Conservation (phyloP, 768 basidiomycete species). For the Boletus coccyginus region DNA sequence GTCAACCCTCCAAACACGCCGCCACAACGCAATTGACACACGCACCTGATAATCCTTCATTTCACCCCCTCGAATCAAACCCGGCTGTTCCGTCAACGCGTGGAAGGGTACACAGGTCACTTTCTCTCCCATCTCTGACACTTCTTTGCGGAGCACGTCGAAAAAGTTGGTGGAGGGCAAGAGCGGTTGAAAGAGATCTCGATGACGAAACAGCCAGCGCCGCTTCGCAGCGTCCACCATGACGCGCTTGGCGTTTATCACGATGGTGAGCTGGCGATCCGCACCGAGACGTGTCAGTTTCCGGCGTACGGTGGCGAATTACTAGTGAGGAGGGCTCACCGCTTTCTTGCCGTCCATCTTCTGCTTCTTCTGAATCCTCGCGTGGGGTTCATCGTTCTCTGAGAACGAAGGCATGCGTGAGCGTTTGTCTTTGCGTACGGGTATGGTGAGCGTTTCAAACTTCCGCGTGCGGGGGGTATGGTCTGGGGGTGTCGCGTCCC, state of each 20-base stretch:
- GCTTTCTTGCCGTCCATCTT: constrained; percentile 40
- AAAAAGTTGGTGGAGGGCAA: constrained; percentile 44
- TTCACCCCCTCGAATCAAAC: constrained; percentile 48
- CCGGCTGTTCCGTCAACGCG: constrained; percentile 45
- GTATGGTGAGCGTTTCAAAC: constrained; percentile 9
- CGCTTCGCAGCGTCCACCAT: constrained; percentile 41
- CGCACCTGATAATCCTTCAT: constrained; percentile 73
- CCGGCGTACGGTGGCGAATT: not conserved
- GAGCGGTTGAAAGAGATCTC: constrained; percentile 44
- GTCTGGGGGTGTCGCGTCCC: constrained; percentile 25
- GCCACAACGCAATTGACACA: constrained; percentile 3
- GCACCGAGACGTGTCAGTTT: not conserved
- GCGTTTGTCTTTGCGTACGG: constrained; percentile 19
- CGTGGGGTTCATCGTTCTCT: not conserved
- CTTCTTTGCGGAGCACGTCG: constrained; percentile 32
- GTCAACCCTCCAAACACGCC: not conserved
- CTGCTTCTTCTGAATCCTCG: constrained; percentile 24
- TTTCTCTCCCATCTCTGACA: constrained; percentile 27
- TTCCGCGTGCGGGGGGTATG: not conserved
- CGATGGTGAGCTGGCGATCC: constrained; percentile 39
- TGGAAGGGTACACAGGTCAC: constrained; percentile 36
- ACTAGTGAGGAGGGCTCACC: constrained; percentile 23
- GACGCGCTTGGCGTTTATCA: constrained; percentile 36
- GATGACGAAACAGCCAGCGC: constrained; percentile 46
- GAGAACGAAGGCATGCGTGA: constrained; percentile 8